A percentile compares a stretch with the other conserved stretches of the same genome.
Evolutionary conservation across 495 filamentous ascomycete genomes (phyloP).

Genomic region (Halenospora varia): DNA sequence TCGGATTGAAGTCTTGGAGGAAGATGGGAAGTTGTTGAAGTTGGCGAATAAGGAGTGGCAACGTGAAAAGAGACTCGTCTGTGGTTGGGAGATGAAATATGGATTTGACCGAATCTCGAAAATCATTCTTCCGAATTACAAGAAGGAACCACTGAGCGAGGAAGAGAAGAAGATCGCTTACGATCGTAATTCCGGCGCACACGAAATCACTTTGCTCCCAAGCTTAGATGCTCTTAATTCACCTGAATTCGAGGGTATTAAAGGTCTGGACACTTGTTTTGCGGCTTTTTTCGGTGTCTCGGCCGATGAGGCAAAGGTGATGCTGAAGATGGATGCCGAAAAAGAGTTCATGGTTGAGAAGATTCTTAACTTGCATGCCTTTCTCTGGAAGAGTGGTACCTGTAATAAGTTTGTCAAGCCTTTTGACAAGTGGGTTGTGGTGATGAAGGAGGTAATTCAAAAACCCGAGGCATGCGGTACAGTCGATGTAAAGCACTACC

Average conservation of each 20-base stretch:
- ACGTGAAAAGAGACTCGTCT: neutral
- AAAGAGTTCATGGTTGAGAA: neutral
- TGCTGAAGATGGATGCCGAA: neutral
- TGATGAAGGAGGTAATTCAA: neutral
- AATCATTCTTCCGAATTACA: neutral
- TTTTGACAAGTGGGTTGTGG: neutral
- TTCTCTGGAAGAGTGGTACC: neutral
- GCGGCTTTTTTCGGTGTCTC: neutral
- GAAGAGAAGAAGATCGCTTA: neutral
- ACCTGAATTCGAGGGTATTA: neutral
- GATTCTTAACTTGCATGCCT: neutral
- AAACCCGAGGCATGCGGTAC: neutral
- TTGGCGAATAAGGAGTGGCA: no score
- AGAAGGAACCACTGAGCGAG: neutral
- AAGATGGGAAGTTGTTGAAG: neutral
- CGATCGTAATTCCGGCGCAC: neutral
- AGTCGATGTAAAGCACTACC: neutral
- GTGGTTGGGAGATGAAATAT: neutral
- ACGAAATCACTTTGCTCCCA: neutral
- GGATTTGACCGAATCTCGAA: neutral
- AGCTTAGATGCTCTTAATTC: neutral
- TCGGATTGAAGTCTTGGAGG: neutral
- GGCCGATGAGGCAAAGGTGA: neutral
- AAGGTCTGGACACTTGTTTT: neutral
- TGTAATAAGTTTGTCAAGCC: neutral